Percentiles rank a stretch among this genome's conserved stretches.
These are phyloP conservation scores for Phialemoniopsis sp. DNA, from an alignment of 2,329 filamentous ascomycete genomes.

Conservation along the genomic window DNA sequence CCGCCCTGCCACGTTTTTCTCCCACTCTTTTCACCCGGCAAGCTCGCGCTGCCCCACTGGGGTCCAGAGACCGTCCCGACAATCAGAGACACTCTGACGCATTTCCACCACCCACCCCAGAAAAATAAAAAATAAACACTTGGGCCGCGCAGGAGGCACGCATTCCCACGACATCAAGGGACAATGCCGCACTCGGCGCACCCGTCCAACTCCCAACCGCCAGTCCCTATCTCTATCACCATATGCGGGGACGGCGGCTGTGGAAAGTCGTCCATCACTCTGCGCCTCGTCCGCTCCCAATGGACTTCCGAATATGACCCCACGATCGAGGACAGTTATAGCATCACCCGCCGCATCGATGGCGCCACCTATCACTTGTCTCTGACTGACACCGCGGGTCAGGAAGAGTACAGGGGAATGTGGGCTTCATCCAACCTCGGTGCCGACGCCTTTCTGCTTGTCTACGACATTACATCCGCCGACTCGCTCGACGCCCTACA, in stretches of 20 bases:
- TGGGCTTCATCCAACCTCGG: slow-evolving; percentile 77
- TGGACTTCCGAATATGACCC: slow-evolving; percentile 84
- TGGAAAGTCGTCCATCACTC: slow-evolving; percentile 80
- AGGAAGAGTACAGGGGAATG: slow-evolving; percentile 85
- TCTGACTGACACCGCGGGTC: slow-evolving; percentile 81
- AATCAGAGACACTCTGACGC: too few relatives aligned
- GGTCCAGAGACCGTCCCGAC: too few relatives aligned
- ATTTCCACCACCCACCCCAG: too few relatives aligned
- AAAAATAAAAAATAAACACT: too few relatives aligned
- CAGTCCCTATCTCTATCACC: slow-evolving; percentile 66
- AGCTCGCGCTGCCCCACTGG: too few relatives aligned
- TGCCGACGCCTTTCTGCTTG: slow-evolving; percentile 78
- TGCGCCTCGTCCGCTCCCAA: slow-evolving; percentile 75
- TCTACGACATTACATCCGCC: slow-evolving; percentile 78
- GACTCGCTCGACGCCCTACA: slow-evolving; percentile 67
- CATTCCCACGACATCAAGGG: not conserved
- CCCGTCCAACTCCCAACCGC: slow-evolving; percentile 23
- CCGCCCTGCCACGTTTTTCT: too few relatives aligned
- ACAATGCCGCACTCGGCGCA: slow-evolving; percentile 8
- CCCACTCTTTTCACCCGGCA: too few relatives aligned
- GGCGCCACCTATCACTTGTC: slow-evolving; percentile 75
- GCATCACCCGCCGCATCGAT: slow-evolving; percentile 74
- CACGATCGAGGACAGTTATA: slow-evolving; percentile 81
- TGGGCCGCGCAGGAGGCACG: too few relatives aligned
- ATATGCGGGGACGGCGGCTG: slow-evolving; percentile 85